Conservation (phyloP, 345 rosid genomes). For the Pugionium cornutum region DNA sequence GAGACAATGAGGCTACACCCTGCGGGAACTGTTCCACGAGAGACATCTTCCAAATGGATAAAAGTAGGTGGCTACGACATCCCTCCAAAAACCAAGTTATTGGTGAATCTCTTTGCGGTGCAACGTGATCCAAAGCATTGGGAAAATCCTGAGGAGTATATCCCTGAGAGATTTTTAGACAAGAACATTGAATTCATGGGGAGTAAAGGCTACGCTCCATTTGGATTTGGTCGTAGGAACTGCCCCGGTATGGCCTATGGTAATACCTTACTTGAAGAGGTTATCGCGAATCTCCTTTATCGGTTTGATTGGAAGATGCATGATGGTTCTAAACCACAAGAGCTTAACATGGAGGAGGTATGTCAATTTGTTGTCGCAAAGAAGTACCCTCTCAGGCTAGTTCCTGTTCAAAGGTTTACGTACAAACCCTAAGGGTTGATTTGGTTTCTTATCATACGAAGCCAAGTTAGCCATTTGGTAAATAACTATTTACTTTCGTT, state of each 20-base stretch:
- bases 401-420: slow-evolving; percentile 24
- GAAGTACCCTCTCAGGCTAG: slow-evolving; percentile 43
- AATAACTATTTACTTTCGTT: no score
- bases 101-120: slow-evolving; percentile 33
- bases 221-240: slow-evolving; percentile 39
- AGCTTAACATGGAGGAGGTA: slow-evolving; percentile 31
- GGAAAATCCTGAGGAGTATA: slow-evolving; percentile 38
- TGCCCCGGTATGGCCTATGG: slow-evolving; percentile 39
- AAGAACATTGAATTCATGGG: slow-evolving; percentile 34
- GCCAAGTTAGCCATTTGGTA: no score
- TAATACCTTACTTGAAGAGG: slow-evolving; percentile 24
- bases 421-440: no score
- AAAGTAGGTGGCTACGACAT: slow-evolving; percentile 32
- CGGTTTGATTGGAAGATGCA: slow-evolving; percentile 38
- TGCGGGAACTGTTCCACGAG: slow-evolving; percentile 30
- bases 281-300: slow-evolving; percentile 29
- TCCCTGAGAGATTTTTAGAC: slow-evolving; percentile 35
- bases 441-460: no score
- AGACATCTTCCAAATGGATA: slow-evolving; percentile 22
- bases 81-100: slow-evolving; percentile 34
- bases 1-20: slow-evolving; percentile 39
- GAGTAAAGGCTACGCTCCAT: slow-evolving; percentile 34
- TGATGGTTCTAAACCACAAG: slow-evolving; percentile 28
- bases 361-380: slow-evolving; percentile 33
- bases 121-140: slow-evolving; percentile 37